A percentile compares a stretch with the other conserved stretches of the same genome.
Conservation (phyloP, 1,284 basidiomycete genomes). For the Volvariella volvacea region DNA sequence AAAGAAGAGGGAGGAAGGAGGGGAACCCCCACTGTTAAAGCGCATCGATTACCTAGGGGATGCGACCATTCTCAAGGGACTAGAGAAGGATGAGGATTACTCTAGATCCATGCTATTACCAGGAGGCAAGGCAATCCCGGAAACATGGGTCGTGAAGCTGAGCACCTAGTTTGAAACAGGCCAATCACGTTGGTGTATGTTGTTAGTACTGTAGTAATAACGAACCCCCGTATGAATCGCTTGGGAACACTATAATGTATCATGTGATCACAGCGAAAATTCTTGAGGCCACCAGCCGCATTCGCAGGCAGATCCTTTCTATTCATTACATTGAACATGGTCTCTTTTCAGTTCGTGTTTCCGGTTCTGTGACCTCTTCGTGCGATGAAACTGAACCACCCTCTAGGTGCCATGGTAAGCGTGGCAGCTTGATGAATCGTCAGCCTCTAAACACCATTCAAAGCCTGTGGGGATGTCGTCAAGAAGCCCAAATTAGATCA, state of each 20-base stretch:
- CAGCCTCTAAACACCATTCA: neutral
- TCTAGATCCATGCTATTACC: slow-evolving; percentile 41
- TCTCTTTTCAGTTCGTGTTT: slow-evolving; percentile 36
- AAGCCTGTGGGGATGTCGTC: slow-evolving; percentile 76
- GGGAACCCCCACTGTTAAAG: slow-evolving; percentile 24
- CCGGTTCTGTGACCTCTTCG: neutral
- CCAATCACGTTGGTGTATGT: too few relatives aligned
- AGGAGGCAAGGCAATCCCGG: slow-evolving; percentile 24
- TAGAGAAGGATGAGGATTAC: slow-evolving; percentile 51
- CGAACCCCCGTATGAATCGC: too few relatives aligned
- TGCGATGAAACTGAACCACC: neutral
- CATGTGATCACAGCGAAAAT: slow-evolving; percentile 4
- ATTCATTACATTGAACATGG: too few relatives aligned
- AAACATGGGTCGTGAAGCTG: slow-evolving; percentile 31
- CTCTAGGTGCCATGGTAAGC: slow-evolving; percentile 36
- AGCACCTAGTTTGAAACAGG: too few relatives aligned
- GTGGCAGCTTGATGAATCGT: neutral
- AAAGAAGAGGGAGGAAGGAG: slow-evolving; percentile 15
- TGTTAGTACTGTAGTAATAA: too few relatives aligned
- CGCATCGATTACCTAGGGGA: slow-evolving; percentile 57
- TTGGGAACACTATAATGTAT: too few relatives aligned
- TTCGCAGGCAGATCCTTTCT: too few relatives aligned
- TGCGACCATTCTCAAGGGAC: slow-evolving; percentile 45
- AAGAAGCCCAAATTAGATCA: slow-evolving; percentile 89
- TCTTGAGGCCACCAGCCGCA: too few relatives aligned